Evolutionary conservation across 2,329 filamentous ascomycete species (phyloP).

Genomic region (Celoporthe dispersa): DNA sequence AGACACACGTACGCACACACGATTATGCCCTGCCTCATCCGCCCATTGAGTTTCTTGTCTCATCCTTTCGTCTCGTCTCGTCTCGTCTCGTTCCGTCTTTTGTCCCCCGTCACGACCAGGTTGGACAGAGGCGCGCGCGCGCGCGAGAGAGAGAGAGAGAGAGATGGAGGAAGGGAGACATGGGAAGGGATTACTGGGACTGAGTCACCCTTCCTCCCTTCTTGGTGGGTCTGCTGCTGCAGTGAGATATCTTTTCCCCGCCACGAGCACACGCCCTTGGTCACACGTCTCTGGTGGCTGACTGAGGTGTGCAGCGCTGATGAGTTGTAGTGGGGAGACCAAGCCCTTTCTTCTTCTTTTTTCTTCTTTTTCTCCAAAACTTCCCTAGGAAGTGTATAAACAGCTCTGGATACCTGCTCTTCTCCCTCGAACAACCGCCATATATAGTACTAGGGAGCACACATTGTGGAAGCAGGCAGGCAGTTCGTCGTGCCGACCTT

Average conservation of each 20-base stretch:
- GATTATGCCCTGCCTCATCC: neutral
- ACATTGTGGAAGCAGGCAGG: neutral
- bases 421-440: neutral
- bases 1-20: neutral
- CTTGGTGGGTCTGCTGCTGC: too few species aligned
- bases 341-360: too few species aligned
- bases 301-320: neutral
- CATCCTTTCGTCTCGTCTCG: slow-evolving; percentile 2
- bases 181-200: neutral
- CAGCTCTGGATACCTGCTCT: neutral
- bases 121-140: too few species aligned
- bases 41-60: neutral
- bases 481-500: neutral
- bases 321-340: neutral
- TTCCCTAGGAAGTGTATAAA: neutral
- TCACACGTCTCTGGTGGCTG: too few species aligned
- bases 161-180: too few species aligned
- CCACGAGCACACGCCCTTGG: too few species aligned
- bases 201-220: neutral
- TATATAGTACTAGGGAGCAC: neutral
- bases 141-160: too few species aligned
- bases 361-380: too few species aligned
- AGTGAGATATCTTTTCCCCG: neutral
- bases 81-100: neutral
- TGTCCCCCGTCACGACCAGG: neutral